Base-by-base conservation (phyloP, 1,284 basidiomycete genomes). In the Athelia psychrophila region DNA sequence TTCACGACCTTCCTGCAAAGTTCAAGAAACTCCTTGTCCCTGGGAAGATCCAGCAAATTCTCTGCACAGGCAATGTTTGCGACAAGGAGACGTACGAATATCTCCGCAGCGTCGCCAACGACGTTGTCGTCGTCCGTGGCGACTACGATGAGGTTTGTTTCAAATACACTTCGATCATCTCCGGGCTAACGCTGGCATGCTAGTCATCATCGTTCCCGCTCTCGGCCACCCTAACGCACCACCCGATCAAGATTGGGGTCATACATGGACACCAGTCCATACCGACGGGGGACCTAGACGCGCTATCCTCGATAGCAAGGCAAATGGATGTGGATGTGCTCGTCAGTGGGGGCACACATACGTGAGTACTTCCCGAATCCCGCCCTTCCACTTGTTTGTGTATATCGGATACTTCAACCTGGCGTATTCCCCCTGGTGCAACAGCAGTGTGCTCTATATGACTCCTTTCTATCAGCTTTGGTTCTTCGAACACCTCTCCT, bases 251-350 rank as follows among this genome's bases (percentile, higher is more conserved):
- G 52, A 93, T 99, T 64, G 96, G 97, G 19, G 78, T 97, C 32
- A 82, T 98, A 19, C 95, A 98, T 64, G 96, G 97, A 0, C 95
- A 98, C 70, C 96, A 99, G 67, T 88, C 87, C 59, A 84, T 98
- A 25, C 97, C 96, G 0, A 86, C 89, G 0, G 96, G 95, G 8
- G 95, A 98, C 67, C 75, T 93, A 3, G 94, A 95, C 65, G 88
- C 93, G 23, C 79, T 99, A 27, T 88, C 86, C 30, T 82, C 91
- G 1, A 83, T 96, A 46, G 95, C 96, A 10, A 75, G 94, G 30
- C 93, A 96, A 68, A 93, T 99, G 91, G 95, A 98, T 65, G 96
- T 98, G 9, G 97, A 99, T 62, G 93, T 99, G 1, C 76, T 99
- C 22, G 73, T 99, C 19, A 94, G 89, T 2, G 96, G 97, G 0